Percentiles rank a stretch among this genome's conserved stretches.
Conservation (phyloP, 2,329 filamentous ascomycete genomes). For the Alternaria alternata region DNA sequence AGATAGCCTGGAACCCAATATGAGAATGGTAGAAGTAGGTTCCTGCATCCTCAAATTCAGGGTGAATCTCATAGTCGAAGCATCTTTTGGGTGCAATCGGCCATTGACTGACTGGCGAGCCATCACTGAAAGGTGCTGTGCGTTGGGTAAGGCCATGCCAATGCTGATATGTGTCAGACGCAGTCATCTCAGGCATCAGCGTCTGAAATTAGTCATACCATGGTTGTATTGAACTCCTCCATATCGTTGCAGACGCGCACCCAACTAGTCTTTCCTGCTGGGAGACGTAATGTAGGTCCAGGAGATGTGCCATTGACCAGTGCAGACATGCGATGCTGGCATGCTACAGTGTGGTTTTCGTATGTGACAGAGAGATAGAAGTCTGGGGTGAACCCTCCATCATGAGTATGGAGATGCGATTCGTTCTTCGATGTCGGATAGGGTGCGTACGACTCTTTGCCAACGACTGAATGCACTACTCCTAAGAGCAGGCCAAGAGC, state of each 20-base stretch:
- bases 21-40: conserved; percentile 76
- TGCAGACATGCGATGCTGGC: conserved; percentile 57
- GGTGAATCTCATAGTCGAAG: conserved; percentile 72
- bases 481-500: conserved; percentile 6
- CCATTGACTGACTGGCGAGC: conserved; percentile 70
- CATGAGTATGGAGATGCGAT: conserved; percentile 5
- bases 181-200: neutral
- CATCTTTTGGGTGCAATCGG: conserved; percentile 68
- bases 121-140: conserved; percentile 70
- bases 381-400: conserved; percentile 51
- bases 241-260: conserved; percentile 68
- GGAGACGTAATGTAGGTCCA: conserved; percentile 59
- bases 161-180: conserved; percentile 56
- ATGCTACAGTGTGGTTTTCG: conserved; percentile 55
- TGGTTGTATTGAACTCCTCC: conserved; percentile 62
- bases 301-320: conserved; percentile 64
- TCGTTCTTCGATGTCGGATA: neutral
- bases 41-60: conserved; percentile 62
- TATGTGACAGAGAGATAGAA: conserved; percentile 58
- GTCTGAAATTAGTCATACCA: conserved; percentile 49
- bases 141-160: conserved; percentile 72
- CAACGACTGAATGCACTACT: neutral
- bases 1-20: conserved; percentile 68
- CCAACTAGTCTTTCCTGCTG: conserved; percentile 60
- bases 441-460: neutral